Percentiles rank a stretch among this genome's conserved stretches.
phyloP scores from a whole-genome alignment of 1,284 basidiomycete species.

The Sphaerobolus stellatus region DNA sequence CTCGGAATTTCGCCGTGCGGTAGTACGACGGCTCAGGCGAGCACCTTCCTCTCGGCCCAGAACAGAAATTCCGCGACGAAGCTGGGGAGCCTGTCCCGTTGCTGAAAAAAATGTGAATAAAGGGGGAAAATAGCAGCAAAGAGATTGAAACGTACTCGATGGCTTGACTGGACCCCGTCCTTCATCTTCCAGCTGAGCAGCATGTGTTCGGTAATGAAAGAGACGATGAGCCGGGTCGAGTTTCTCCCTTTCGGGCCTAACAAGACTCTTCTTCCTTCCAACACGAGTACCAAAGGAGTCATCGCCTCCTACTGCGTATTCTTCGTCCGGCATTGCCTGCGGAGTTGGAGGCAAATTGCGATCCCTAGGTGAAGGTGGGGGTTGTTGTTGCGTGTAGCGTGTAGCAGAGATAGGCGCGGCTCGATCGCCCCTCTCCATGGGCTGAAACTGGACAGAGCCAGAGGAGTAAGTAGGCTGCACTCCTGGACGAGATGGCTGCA shows the following conservation, averaged over 20 bases:
- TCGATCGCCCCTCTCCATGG: constrained; percentile 65
- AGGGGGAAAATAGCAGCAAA: constrained; percentile 14
- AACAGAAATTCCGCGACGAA: constrained; percentile 84
- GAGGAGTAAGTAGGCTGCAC: neutral
- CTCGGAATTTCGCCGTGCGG: constrained; percentile 60
- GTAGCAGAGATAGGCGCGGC: constrained; percentile 51
- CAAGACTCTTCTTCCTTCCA: constrained; percentile 88
- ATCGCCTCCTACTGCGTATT: constrained; percentile 26
- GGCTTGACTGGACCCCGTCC: constrained; percentile 62
- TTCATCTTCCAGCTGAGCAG: constrained; percentile 76
- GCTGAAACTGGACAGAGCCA: constrained; percentile 59
- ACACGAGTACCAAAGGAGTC: constrained; percentile 44
- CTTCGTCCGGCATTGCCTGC: constrained; percentile 42
- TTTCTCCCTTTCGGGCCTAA: constrained; percentile 93
- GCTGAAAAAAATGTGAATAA: constrained; percentile 39
- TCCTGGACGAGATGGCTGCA: constrained; percentile 1
- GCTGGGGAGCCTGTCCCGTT: constrained; percentile 81
- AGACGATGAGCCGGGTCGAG: constrained; percentile 94
- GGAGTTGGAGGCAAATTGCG: constrained; percentile 42
- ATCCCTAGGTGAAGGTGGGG: constrained; percentile 58
- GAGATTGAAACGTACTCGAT: constrained; percentile 62
- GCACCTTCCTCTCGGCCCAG: constrained; percentile 85
- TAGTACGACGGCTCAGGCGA: constrained; percentile 82
- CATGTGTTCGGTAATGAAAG: constrained; percentile 93
- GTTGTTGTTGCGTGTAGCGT: constrained; percentile 47